These are phyloP conservation scores for Cyberlindnera xishuangbannaensis DNA, from an alignment of 805 yeast species.

Conservation along the genomic window DNA sequence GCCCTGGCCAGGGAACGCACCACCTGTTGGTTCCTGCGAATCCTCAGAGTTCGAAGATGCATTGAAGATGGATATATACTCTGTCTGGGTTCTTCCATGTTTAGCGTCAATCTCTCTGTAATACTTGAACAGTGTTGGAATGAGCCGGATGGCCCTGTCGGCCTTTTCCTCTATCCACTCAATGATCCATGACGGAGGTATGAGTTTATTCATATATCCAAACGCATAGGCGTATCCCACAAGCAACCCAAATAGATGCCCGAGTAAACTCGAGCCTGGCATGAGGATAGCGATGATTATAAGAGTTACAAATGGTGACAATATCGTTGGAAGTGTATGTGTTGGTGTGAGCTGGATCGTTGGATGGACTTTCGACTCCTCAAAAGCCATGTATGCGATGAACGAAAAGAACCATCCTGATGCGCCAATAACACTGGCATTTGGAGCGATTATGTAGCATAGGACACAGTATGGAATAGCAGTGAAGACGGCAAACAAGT, in stretches of 20 bases:
- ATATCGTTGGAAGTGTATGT: conserved; percentile 50
- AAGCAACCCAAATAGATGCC: conserved; percentile 62
- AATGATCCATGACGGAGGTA: conserved; percentile 61
- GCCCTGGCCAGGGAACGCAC: conserved; percentile 22
- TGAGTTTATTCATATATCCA: conserved; percentile 50
- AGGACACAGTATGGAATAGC: conserved; percentile 34
- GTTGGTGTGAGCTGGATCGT: conserved; percentile 34
- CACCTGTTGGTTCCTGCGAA: no score
- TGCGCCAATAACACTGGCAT: conserved; percentile 55
- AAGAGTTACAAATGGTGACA: conserved; percentile 50
- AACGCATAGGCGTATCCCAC: conserved; percentile 60
- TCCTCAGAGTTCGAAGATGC: no score
- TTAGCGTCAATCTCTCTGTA: conserved; percentile 57
- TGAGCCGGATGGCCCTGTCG: conserved; percentile 40
- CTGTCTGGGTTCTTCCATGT: conserved; percentile 31
- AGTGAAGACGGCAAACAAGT: conserved; percentile 61
- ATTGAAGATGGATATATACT: conserved; percentile 27
- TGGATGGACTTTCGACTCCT: conserved; percentile 37
- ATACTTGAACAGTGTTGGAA: conserved; percentile 51
- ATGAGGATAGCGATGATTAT: conserved; percentile 43
- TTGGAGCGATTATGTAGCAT: conserved; percentile 41
- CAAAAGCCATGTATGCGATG: conserved; percentile 52
- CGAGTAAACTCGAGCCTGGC: conserved; percentile 67
- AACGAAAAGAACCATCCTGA: conserved; percentile 71
- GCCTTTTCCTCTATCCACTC: conserved; percentile 58